Conservation (phyloP, 306 rosid genomes). For the Vicia villosa region DNA sequence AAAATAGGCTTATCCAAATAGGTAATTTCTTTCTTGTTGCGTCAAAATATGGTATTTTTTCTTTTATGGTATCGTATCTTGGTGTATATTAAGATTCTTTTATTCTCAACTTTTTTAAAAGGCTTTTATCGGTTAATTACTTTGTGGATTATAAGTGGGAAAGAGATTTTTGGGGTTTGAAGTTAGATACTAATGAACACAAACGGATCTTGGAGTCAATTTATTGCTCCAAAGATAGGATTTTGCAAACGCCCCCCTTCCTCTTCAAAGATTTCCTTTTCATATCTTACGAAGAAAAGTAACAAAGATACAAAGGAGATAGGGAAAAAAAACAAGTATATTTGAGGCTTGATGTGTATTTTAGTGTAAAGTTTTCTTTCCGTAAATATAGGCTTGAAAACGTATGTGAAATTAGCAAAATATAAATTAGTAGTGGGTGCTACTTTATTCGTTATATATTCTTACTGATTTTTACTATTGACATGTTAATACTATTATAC, state of each 20-base stretch:
- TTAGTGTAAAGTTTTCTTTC: conserved; percentile 2
- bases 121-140: conserved; percentile 22
- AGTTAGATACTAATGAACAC: conserved; percentile 17
- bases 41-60: conserved; percentile 28
- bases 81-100: conserved; percentile 61
- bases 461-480: no score
- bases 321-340: not conserved
- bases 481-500: no score
- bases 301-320: not conserved
- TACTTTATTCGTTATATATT: not conserved
- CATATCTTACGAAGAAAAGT: conserved; percentile 37
- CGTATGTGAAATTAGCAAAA: not conserved
- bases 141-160: conserved; percentile 30
- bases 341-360: conserved; percentile 25
- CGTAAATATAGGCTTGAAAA: conserved; percentile 6
- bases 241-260: no score
- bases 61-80: not conserved
- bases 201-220: conserved; percentile 42
- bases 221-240: conserved; percentile 19
- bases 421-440: not conserved
- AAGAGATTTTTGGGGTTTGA: conserved; percentile 43
- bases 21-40: conserved; percentile 31
- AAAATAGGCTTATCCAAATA: conserved; percentile 40
- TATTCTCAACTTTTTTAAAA: conserved; percentile 32
- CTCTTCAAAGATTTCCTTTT: conserved; percentile 29